Evolutionary conservation across 345 rosid genomes (phyloP), one percentile per base, ranked within the genome.

Genomic region (Aquilaria sinensis): DNA sequence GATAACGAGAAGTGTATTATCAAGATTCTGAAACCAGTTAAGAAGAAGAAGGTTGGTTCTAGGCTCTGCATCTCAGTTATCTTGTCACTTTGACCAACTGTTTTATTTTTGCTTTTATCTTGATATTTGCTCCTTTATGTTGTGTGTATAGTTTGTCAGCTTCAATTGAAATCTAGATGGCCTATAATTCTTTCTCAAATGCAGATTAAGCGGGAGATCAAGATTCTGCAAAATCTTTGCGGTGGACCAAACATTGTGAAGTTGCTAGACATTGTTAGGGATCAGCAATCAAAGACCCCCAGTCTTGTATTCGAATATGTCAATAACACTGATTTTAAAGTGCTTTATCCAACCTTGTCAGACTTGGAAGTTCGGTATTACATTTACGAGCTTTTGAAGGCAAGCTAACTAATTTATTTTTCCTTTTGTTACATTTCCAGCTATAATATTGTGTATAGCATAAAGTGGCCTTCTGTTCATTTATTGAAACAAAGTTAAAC

Each of bases 131-230:
- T 23, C 23, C 23, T 23, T 23, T 23, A 23, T 23, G 23, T 23
- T 23, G 23, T 23, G 23, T 23, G 23, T 1, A 23, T 23, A 23
- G 23, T 23, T 23, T 23, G 23, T 23, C 23, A 23, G 23, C 23
- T 23, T 23, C 23, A 23, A 23, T 23, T 23, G 23, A 23, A 23
- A 23, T 23, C 23, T 23, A 23, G 23, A 23, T 23, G 23, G 23
- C 23, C 23, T 23, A 23, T 23, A 23, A 23, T 23, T 23, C 23
- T 23, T 23, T 23, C 23, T 23, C 23, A 6, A 67, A 46, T 72
- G 79, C 92, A 90, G 98, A 93, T 90, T 69, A 93, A 85, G 83
- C 84, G 98, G 80, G 98, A 93, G 86, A 90, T 93, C 58, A 93
- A 93, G 72, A 93, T 90, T 74, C 73, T 93, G 68, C 95, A 93